phyloP scores from a whole-genome alignment of 495 filamentous ascomycete genomes.

The Penicillium ochrochloron region DNA sequence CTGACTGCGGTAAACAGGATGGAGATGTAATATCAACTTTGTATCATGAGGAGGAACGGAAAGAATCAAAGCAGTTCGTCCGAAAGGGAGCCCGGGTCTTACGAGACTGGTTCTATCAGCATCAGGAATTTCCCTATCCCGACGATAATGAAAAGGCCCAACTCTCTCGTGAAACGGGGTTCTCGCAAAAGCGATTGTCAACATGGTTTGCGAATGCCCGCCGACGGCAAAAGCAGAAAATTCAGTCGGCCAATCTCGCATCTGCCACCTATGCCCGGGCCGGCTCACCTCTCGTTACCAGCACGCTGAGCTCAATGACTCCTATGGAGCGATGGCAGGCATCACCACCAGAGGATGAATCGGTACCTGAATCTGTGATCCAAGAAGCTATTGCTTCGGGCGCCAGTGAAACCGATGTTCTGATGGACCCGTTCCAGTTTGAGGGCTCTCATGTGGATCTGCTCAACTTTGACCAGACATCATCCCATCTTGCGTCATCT shows the following conservation, averaged over 20 bases:
- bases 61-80: slow-evolving; percentile 63
- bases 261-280: slow-evolving; percentile 49
- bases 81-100: slow-evolving; percentile 54
- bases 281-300: slow-evolving; percentile 45
- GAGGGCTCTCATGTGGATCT: slow-evolving; percentile 27
- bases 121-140: slow-evolving; percentile 52
- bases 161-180: slow-evolving; percentile 40
- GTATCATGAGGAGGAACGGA: slow-evolving; percentile 21
- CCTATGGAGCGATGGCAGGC: slow-evolving; percentile 81
- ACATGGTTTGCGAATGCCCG: slow-evolving; percentile 52
- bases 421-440: slow-evolving; percentile 54
- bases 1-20: neutral
- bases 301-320: slow-evolving; percentile 58
- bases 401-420: slow-evolving; percentile 59
- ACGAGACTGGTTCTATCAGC: slow-evolving; percentile 47
- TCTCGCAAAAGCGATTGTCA: slow-evolving; percentile 41
- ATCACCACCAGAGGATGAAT: slow-evolving; percentile 77
- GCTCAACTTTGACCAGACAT: slow-evolving; percentile 31
- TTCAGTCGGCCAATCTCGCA: slow-evolving; percentile 52
- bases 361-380: slow-evolving; percentile 38
- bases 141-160: slow-evolving; percentile 38
- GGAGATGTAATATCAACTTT: neutral
- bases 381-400: slow-evolving; percentile 53
- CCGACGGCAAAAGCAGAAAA: slow-evolving; percentile 53
- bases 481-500: slow-evolving; percentile 36